Base-by-base conservation (phyloP, 225 moss, liverwort and hornwort genomes). In the Neckera pumila region DNA sequence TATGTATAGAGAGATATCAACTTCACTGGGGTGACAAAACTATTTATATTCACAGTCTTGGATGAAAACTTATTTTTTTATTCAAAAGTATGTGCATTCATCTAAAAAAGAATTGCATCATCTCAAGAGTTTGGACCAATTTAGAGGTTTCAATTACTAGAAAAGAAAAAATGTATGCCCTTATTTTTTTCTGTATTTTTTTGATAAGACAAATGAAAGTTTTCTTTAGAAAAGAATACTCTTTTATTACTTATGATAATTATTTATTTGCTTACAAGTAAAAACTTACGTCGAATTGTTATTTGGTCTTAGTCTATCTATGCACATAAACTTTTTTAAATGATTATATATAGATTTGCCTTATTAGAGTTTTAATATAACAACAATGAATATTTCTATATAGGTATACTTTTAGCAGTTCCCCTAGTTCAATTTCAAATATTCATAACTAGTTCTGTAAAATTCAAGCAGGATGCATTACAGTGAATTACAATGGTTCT, bases 141-240 rank as follows among this genome's bases (percentile, higher is more conserved):
- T n/a, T n/a, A 21, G 6, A 21, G 20, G 10, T 2, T 1, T 20
- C 20, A 66, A 2, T 20, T 20, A n/a, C 0, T 36, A n/a, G 31
- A 20, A 36, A 6, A 20, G 2, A 6, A 12, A 1, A 2, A 2
- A 20, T 66, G 6, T 22, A n/a, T 22, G 4, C 2, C 21, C n/a
- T 67, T 21, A 21, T n/a, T 33, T 21, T 65, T n/a, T n/a, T 36
- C 1, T 9, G 5, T 10, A 10, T 18, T 65, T 65, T 66, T 7
- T 6, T 3, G 11, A 17, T 66, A 66, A 20, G 11, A 0, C 9
- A 0, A 65, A 3, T 5, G 18, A 65, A 18, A 0, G 34, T 65
- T 10, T 36, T 1, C 33, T n/a, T 12, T 2, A n/a, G 36, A 66
- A 51, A n/a, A n/a, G n/a, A n/a, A n/a, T n/a, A n/a, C n/a, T n/a